These are phyloP conservation scores for Suillus occidentalis DNA, from an alignment of 768 basidiomycete genomes.

Conservation along the genomic window DNA sequence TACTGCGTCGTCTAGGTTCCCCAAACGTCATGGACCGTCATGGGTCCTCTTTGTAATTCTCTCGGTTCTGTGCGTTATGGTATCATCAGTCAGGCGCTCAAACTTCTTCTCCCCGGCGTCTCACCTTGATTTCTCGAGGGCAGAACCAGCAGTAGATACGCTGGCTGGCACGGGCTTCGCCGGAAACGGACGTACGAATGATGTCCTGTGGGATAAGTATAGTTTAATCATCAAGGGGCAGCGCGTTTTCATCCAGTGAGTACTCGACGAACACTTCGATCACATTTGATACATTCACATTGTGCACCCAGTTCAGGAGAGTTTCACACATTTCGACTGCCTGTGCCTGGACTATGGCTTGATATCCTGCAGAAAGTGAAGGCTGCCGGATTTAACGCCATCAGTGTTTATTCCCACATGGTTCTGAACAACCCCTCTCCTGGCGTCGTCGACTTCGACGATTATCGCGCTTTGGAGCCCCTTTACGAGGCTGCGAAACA, in stretches of 20 bases:
- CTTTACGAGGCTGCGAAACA: conserved; percentile 73
- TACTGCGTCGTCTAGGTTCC: background rate
- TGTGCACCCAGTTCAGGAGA: conserved; percentile 50
- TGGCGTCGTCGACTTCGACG: conserved; percentile 53
- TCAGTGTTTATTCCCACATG: conserved; percentile 83
- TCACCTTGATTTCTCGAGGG: conserved; percentile 6
- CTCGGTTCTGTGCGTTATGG: conserved; percentile 18
- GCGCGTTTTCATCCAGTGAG: conserved; percentile 70
- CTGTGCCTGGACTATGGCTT: conserved; percentile 58
- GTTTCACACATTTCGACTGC: conserved; percentile 3
- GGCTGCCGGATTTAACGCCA: conserved; percentile 71
- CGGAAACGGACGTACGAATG: conserved; percentile 36
- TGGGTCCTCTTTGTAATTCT: conserved; percentile 20
- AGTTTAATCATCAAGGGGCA: conserved; percentile 70
- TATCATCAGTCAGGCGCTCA: conserved; percentile 13
- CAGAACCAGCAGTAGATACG: conserved; percentile 1
- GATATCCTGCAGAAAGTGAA: conserved; percentile 69
- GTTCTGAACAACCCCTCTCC: conserved; percentile 57
- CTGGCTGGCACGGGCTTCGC: conserved; percentile 10
- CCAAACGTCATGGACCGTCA: conserved; percentile 9
- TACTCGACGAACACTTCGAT: conserved; percentile 12
- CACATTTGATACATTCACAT: background rate
- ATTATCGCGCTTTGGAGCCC: conserved; percentile 52
- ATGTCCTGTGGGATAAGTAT: conserved; percentile 64
- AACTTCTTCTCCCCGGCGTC: background rate